Conservation (phyloP, 768 basidiomycete species). For the Daedalea quercina region DNA sequence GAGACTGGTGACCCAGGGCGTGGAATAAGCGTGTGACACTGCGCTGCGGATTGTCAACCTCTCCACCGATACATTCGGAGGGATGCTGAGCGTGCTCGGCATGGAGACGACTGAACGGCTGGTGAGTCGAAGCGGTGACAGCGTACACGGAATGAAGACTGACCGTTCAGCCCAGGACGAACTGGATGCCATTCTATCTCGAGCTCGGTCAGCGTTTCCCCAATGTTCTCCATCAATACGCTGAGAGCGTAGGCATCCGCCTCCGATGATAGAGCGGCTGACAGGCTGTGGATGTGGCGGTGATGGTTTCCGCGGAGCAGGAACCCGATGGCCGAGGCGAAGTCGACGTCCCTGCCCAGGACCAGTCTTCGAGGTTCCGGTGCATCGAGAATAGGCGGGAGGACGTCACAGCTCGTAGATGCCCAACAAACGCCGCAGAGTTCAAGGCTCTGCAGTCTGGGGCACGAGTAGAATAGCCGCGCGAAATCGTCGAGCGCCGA, state of each 20-base stretch:
- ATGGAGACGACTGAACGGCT: slow-evolving; percentile 7
- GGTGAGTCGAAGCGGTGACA: neutral
- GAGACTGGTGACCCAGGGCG: slow-evolving; percentile 5
- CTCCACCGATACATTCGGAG: slow-evolving; percentile 1
- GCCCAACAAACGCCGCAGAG: slow-evolving; percentile 18
- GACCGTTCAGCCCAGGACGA: slow-evolving; percentile 8
- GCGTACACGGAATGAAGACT: neutral
- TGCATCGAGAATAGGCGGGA: neutral
- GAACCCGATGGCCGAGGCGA: slow-evolving; percentile 16
- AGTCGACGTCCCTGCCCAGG: slow-evolving; percentile 15
- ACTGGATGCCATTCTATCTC: slow-evolving; percentile 18
- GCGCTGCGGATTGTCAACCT: neutral
- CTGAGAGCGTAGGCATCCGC: slow-evolving; percentile 16
- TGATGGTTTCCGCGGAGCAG: slow-evolving; percentile 12
- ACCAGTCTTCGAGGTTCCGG: slow-evolving; percentile 9
- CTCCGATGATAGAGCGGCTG: slow-evolving; percentile 13
- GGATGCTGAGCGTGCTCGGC: slow-evolving; percentile 7
- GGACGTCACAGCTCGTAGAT: neutral
- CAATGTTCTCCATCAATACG: slow-evolving; percentile 13
- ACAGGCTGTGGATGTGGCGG: slow-evolving; percentile 9
- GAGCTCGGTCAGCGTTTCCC: slow-evolving; percentile 14
- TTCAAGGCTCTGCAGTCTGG: slow-evolving; percentile 11
- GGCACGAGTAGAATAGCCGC: slow-evolving; percentile 18
- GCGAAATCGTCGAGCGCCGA: slow-evolving; percentile 17
- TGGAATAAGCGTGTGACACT: neutral